Evolutionary conservation across 768 basidiomycete species (phyloP).

Genomic region (Hygrocybe punicea): DNA sequence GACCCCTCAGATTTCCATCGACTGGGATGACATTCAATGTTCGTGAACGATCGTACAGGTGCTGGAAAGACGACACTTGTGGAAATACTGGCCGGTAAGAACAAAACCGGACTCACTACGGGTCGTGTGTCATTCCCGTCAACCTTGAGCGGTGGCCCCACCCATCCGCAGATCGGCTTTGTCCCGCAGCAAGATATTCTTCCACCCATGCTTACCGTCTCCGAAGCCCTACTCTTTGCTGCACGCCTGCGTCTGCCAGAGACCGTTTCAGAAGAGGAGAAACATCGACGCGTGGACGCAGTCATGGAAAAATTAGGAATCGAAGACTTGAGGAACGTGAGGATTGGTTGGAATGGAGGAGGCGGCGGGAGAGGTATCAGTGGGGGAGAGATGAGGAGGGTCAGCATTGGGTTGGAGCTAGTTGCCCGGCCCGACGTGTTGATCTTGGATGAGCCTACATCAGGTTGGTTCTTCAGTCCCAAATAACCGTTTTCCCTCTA

Average conservation of each 20-base stretch:
- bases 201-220: conserved; percentile 73
- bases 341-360: conserved; percentile 65
- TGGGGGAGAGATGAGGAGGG: conserved; percentile 87
- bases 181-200: conserved; percentile 86
- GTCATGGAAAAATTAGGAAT: conserved; percentile 81
- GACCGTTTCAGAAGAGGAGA: conserved; percentile 56
- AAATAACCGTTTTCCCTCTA: background rate
- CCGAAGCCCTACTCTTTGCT: conserved; percentile 80
- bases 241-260: conserved; percentile 83
- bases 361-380: conserved; percentile 78
- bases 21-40: background rate
- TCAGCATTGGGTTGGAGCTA: conserved; percentile 87
- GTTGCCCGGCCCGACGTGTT: conserved; percentile 82
- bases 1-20: background rate
- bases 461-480: conserved; percentile 35
- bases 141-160: conserved; percentile 19
- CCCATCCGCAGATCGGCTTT: conserved; percentile 65
- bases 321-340: conserved; percentile 57
- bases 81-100: conserved; percentile 83
- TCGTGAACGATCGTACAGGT: conserved; percentile 33
- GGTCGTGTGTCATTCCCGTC: conserved; percentile 63
- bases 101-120: conserved; percentile 64
- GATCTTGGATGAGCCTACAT: conserved; percentile 84
- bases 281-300: conserved; percentile 60
- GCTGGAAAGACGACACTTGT: conserved; percentile 91